Percentiles rank a stretch among this genome's conserved stretches.
These are phyloP conservation scores for Dipodascus geniculatus DNA, from an alignment of 805 yeast genomes.

Conservation along the genomic window DNA sequence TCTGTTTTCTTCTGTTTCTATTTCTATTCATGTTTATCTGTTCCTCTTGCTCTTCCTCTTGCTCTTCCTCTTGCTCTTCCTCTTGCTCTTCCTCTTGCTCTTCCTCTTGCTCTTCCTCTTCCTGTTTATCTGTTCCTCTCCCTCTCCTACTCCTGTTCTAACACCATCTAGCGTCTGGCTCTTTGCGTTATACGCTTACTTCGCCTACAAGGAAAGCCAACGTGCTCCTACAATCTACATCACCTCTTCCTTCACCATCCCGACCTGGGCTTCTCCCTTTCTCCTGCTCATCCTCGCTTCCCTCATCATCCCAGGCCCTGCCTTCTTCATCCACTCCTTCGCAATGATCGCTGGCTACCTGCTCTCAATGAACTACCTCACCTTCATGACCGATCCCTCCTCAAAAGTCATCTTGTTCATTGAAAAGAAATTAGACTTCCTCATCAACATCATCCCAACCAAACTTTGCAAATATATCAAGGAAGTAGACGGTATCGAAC, in stretches of 20 bases:
- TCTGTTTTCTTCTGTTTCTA: not conserved
- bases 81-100: no score
- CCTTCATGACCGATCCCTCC: constrained; percentile 47
- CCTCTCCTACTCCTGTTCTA: not conserved
- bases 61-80: no score
- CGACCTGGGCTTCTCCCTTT: constrained; percentile 51
- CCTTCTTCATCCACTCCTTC: constrained; percentile 63
- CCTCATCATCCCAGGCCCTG: constrained; percentile 49
- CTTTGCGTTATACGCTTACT: constrained; percentile 54
- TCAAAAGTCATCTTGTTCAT: constrained; percentile 46
- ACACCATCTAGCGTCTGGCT: constrained; percentile 44
- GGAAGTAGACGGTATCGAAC: constrained; percentile 46
- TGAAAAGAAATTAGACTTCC: constrained; percentile 40
- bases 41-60: no score
- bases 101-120: no score
- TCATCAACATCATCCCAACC: constrained; percentile 43
- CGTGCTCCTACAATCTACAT: constrained; percentile 14
- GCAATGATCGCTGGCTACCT: constrained; percentile 57
- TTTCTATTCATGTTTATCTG: no score
- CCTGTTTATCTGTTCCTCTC: no score
- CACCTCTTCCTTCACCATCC: constrained; percentile 30
- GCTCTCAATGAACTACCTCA: constrained; percentile 42
- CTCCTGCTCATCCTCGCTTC: constrained; percentile 37
- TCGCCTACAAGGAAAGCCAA: constrained; percentile 37
- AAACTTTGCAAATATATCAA: constrained; percentile 39